phyloP scores from a whole-genome alignment of 1,139 yeast species.

The Yamadazyma mexicana region DNA sequence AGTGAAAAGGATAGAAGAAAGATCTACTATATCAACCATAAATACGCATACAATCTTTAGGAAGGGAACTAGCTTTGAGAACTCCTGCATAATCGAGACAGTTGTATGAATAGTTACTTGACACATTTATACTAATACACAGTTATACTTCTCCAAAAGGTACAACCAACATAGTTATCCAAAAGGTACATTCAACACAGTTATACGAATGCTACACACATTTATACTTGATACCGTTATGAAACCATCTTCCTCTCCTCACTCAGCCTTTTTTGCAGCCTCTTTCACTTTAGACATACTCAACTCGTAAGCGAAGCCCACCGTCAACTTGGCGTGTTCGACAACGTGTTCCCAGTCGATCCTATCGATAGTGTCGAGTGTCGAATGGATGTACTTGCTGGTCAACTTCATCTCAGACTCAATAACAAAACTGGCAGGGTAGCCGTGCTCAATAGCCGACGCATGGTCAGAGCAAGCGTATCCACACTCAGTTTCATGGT shows the following conservation, averaged over 20 bases:
- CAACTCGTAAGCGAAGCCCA: slow-evolving; percentile 11
- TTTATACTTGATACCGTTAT: too few relatives aligned
- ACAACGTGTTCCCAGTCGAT: slow-evolving; percentile 74
- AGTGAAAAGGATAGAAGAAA: slow-evolving; percentile 10
- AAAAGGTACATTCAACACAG: too few relatives aligned
- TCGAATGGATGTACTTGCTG: slow-evolving; percentile 72
- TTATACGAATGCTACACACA: too few relatives aligned
- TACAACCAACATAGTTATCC: too few relatives aligned
- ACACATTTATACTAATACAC: not conserved
- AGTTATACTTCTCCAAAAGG: too few relatives aligned
- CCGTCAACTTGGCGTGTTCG: slow-evolving; percentile 66
- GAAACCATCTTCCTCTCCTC: too few relatives aligned
- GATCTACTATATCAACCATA: slow-evolving; percentile 12
- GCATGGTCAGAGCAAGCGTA: slow-evolving; percentile 95
- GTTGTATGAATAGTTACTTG: too few relatives aligned
- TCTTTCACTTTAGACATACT: slow-evolving; percentile 3
- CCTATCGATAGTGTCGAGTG: slow-evolving; percentile 78
- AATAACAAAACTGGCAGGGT: slow-evolving; percentile 77
- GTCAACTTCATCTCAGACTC: slow-evolving; percentile 69
- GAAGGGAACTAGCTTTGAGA: too few relatives aligned
- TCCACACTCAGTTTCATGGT: slow-evolving; percentile 77
- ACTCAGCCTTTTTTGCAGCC: too few relatives aligned
- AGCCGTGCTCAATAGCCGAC: slow-evolving; percentile 79
- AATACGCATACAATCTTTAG: slow-evolving; percentile 16
- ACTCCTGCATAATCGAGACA: too few relatives aligned